Evolutionary conservation across 805 yeast genomes (phyloP).

Genomic region (Ogataea neopini): DNA sequence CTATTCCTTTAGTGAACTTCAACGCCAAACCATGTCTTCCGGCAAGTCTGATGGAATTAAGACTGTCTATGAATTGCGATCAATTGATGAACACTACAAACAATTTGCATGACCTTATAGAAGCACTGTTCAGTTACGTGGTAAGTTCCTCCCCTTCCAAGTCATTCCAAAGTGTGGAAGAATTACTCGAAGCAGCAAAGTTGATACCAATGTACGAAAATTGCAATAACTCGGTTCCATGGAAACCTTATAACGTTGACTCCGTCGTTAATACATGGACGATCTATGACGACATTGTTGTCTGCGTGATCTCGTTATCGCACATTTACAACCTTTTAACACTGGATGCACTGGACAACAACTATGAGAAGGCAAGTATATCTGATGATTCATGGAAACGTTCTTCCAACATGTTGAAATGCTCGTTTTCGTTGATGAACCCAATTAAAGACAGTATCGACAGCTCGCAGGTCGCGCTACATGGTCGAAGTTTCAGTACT

Average conservation of each 20-base stretch:
- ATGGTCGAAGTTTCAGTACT: slow-evolving; percentile 11
- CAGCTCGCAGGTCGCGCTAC: slow-evolving; percentile 2
- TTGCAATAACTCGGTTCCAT: slow-evolving; percentile 14
- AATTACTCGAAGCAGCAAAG: slow-evolving; percentile 17
- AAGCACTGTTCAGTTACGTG: slow-evolving; percentile 20
- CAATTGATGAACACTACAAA: slow-evolving; percentile 29
- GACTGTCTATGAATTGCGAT: slow-evolving; percentile 17
- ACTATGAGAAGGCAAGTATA: slow-evolving; percentile 8
- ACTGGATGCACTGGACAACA: slow-evolving; percentile 14
- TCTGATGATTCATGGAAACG: slow-evolving; percentile 27
- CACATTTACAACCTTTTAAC: slow-evolving; percentile 22
- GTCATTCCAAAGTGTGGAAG: background rate
- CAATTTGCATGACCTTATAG: slow-evolving; percentile 27
- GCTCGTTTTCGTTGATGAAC: slow-evolving; percentile 22
- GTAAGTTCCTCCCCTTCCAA: background rate
- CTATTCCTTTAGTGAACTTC: slow-evolving; percentile 13
- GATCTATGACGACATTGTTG: slow-evolving; percentile 29
- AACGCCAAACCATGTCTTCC: slow-evolving; percentile 13
- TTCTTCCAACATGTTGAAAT: slow-evolving; percentile 24
- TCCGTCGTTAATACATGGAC: slow-evolving; percentile 18
- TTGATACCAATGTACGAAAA: slow-evolving; percentile 8
- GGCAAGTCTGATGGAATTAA: slow-evolving; percentile 12
- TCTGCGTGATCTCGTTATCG: slow-evolving; percentile 20
- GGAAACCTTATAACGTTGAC: slow-evolving; percentile 18
- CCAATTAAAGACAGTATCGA: slow-evolving; percentile 15